Evolutionary conservation across 768 basidiomycete species (phyloP), one percentile per base, ranked within the genome.

Genomic region (Solioccasus polychromus): DNA sequence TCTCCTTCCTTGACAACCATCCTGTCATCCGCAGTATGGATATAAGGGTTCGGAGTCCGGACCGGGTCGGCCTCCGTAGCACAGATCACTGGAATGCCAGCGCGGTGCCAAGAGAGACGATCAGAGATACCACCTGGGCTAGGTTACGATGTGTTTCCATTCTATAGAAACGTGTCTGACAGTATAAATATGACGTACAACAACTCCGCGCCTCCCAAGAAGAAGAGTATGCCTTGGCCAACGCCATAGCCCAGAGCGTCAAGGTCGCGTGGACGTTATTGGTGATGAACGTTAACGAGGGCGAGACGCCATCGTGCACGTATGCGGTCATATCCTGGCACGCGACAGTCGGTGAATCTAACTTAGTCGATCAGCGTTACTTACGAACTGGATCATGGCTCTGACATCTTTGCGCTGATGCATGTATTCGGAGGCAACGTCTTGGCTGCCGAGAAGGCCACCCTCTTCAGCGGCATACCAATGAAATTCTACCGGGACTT

Each of bases 391-490:
- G 55, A 74, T 68, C 71, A 79, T 78, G 0, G 74, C 79, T 34
- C 71, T 71, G 22, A 81, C 71, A n/a, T 68, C 62, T 37, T 67
- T 64, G 5, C 71, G 72, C 10, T 67, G 52, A 36, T 61, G 69
- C 55, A 75, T 74, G 63, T 82, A 80, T 25, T 58, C 62, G 22
- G 70, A 68, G 3, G 75, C 78, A 44, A 82, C 69, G 5, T 77
- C 78, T 51, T 78, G 77, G 23, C 74, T 39, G 10, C 42, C 43
- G 12, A 58, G 41, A 23, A 51, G 39, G 25, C 56, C 48, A 39
- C 49, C 62, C 39, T 64, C 86, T 72, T 89, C 87, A 34, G 82
- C 86, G 40, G 86, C 83, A 60, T 88, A 91, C 88, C 86, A 89
- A 53, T 89, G 85, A 64, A 90, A 90, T 59, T 91, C 85, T 26